Evolutionary conservation across 768 basidiomycete genomes (phyloP).

Genomic region (Lentinus tigrinus): DNA sequence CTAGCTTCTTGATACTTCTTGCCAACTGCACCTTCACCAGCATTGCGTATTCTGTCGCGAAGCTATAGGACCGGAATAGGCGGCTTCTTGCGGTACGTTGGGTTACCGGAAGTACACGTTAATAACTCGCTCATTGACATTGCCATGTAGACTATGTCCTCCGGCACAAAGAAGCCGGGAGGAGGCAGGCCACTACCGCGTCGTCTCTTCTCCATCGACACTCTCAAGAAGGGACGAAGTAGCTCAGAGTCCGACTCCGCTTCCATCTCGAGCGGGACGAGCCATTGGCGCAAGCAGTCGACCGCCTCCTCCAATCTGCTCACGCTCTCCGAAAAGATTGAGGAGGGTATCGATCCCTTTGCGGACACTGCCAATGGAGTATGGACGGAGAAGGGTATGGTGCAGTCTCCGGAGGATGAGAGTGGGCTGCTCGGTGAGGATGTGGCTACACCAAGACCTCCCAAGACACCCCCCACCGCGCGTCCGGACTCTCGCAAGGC

Average conservation of each 20-base stretch:
- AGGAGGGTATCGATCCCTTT: conserved; percentile 17
- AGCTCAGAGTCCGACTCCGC: conserved; percentile 16
- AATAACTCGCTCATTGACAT: too few species aligned
- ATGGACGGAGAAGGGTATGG: conserved; percentile 25
- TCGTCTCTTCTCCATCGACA: conserved; percentile 28
- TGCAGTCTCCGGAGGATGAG: conserved; percentile 21
- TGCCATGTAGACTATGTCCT: too few species aligned
- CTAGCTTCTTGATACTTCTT: too few species aligned
- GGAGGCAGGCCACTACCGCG: conserved; percentile 22
- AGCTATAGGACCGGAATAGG: too few species aligned
- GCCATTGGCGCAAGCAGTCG: conserved; percentile 7
- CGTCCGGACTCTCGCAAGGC: conserved; percentile 1
- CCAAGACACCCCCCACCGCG: neutral
- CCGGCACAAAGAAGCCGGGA: conserved; percentile 21
- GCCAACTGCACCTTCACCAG: too few species aligned
- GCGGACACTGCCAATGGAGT: conserved; percentile 1
- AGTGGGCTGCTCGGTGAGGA: neutral
- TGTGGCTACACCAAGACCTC: neutral
- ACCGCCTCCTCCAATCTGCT: conserved; percentile 14
- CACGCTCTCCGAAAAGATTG: conserved; percentile 18
- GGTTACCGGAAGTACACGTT: too few species aligned
- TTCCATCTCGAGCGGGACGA: neutral
- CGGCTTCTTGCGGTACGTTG: too few species aligned
- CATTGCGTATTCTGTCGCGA: too few species aligned
- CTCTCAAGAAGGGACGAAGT: conserved; percentile 20